These are phyloP conservation scores for Trametes maxima DNA, from an alignment of 768 basidiomycete species.

Conservation along the genomic window DNA sequence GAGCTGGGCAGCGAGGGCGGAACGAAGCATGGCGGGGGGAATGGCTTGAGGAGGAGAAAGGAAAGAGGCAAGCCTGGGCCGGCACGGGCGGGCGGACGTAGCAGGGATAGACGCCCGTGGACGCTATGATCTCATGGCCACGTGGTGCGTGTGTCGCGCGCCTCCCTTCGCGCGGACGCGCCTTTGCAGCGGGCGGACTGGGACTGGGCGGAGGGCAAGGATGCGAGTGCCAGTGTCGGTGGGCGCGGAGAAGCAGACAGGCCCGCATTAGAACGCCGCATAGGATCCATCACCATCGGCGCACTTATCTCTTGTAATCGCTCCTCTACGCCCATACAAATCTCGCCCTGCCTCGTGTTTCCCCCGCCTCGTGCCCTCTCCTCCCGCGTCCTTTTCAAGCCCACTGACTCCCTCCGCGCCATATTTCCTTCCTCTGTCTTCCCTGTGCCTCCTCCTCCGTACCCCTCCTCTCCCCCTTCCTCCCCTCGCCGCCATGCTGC, in stretches of 20 bases:
- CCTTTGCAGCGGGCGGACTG: slow-evolving; percentile 29
- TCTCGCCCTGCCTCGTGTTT: slow-evolving; percentile 33
- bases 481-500: slow-evolving; percentile 55
- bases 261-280: neutral
- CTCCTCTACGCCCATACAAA: slow-evolving; percentile 10
- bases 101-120: slow-evolving; percentile 3
- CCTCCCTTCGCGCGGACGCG: too few relatives aligned
- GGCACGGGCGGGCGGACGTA: slow-evolving; percentile 11
- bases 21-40: slow-evolving; percentile 33
- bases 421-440: slow-evolving; percentile 4
- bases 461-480: slow-evolving; percentile 25
- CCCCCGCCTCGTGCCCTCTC: slow-evolving; percentile 21
- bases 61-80: neutral
- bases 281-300: slow-evolving; percentile 24
- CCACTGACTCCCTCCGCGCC: slow-evolving; percentile 2
- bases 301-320: slow-evolving; percentile 21
- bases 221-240: neutral
- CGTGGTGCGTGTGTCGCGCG: slow-evolving; percentile 1
- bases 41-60: neutral
- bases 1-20: slow-evolving; percentile 25
- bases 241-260: slow-evolving; percentile 8
- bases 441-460: neutral
- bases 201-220: slow-evolving; percentile 2
- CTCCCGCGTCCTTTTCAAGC: slow-evolving; percentile 13
- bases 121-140: slow-evolving; percentile 9